A percentile compares a stretch with the other conserved stretches of the same genome.
Evolutionary conservation across 139 green algal species (phyloP).

Genomic region (Pseudopediastrum boryanum): DNA sequence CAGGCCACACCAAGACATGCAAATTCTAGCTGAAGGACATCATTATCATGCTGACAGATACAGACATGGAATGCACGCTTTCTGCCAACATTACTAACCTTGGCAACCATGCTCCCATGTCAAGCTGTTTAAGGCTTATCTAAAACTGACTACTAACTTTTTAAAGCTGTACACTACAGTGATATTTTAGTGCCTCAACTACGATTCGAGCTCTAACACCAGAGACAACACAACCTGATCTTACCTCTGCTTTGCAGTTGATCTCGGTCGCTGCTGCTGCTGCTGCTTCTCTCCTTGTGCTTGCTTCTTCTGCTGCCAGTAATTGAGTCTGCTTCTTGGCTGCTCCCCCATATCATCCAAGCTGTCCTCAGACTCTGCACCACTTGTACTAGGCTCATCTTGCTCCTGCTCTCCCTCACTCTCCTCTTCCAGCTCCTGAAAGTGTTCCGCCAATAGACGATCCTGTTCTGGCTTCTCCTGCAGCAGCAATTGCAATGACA

Average conservation of each 20-base stretch:
- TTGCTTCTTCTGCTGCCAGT: constrained; percentile 1
- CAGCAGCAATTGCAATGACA: neutral
- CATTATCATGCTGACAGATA: no score
- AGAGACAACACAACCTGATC: no score
- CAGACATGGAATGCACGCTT: no score
- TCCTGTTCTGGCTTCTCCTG: constrained; percentile 16
- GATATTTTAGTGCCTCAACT: no score
- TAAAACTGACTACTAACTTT: no score
- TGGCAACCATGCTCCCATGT: no score
- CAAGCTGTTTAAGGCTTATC: no score
- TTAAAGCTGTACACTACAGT: no score
- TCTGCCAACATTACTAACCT: no score
- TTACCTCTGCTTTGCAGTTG: neutral
- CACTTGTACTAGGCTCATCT: neutral
- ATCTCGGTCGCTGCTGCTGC: neutral
- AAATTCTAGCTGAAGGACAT: no score
- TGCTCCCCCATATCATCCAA: neutral
- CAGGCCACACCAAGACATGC: no score
- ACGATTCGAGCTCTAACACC: no score
- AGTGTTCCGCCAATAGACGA: constrained; percentile 32
- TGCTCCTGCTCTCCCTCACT: neutral
- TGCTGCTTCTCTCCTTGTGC: constrained; percentile 18
- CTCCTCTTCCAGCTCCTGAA: constrained; percentile 24
- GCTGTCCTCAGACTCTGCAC: neutral
- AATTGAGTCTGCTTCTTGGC: neutral